A percentile compares a stretch with the other conserved stretches of the same genome.
phyloP scores from a whole-genome alignment of 768 basidiomycete species.

The Filobasidium floriforme region DNA sequence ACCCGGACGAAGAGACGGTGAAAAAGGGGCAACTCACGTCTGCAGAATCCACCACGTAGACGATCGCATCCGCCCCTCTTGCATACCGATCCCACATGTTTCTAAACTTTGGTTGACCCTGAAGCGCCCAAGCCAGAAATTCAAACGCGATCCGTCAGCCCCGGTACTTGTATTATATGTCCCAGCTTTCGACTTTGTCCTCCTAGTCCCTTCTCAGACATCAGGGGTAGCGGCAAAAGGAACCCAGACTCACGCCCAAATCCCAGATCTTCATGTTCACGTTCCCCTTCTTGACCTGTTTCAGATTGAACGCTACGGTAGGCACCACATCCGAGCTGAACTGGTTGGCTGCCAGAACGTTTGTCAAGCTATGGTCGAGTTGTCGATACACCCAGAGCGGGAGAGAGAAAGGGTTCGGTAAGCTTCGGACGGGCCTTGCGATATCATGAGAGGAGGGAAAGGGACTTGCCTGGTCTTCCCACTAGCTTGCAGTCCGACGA shows the following conservation, averaged over 20 bases:
- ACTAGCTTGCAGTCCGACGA: conserved; percentile 91
- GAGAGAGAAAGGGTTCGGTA: too few species aligned
- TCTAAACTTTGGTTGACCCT: conserved; percentile 85
- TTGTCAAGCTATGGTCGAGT: conserved; percentile 57
- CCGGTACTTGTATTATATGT: too few species aligned
- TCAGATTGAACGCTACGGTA: conserved; percentile 85
- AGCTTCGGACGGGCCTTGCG: too few species aligned
- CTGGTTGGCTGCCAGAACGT: conserved; percentile 71
- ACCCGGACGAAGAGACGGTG: neutral
- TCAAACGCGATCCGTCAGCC: too few species aligned
- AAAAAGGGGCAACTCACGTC: conserved; percentile 56
- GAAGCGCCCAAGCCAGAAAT: neutral
- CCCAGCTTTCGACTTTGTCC: neutral
- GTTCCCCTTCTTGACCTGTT: conserved; percentile 79
- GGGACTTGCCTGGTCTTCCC: conserved; percentile 73
- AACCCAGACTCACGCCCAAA: conserved; percentile 61
- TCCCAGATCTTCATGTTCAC: conserved; percentile 93
- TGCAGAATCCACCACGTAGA: conserved; percentile 85
- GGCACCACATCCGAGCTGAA: conserved; percentile 97
- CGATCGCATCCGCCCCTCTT: conserved; percentile 81
- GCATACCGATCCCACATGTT: conserved; percentile 96
- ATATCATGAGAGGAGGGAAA: neutral
- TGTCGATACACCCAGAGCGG: too few species aligned
- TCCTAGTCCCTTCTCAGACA: too few species aligned
- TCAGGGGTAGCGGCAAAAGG: too few species aligned